phyloP scores from a whole-genome alignment of 805 yeast species.

The Vanderwaltozyma polyspora region DNA sequence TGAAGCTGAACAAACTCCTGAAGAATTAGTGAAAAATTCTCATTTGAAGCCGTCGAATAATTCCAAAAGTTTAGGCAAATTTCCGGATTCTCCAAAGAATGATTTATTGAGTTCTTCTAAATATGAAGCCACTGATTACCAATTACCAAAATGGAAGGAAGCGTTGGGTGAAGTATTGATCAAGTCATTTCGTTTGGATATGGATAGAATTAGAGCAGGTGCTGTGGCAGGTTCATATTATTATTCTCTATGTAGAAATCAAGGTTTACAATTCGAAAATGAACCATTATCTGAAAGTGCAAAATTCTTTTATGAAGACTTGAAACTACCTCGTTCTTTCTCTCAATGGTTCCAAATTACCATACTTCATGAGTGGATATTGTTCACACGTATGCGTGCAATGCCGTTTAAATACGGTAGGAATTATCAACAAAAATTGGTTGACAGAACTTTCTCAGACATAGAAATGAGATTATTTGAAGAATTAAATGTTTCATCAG shows the following conservation, averaged over 20 bases:
- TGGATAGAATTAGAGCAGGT: slow-evolving; percentile 89
- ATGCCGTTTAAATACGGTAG: slow-evolving; percentile 84
- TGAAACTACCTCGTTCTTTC: slow-evolving; percentile 74
- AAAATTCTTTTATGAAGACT: slow-evolving; percentile 71
- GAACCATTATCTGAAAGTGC: slow-evolving; percentile 67
- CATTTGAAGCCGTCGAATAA: slow-evolving; percentile 7
- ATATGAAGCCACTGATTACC: slow-evolving; percentile 29
- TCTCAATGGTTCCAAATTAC: slow-evolving; percentile 96
- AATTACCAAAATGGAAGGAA: slow-evolving; percentile 40
- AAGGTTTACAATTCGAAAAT: slow-evolving; percentile 67
- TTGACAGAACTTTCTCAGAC: slow-evolving; percentile 81
- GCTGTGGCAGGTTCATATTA: slow-evolving; percentile 87
- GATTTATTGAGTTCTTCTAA: slow-evolving; percentile 30
- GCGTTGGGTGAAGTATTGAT: slow-evolving; percentile 56
- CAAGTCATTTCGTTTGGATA: slow-evolving; percentile 57
- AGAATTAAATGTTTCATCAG: slow-evolving; percentile 75
- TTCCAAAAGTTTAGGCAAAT: too few relatives aligned
- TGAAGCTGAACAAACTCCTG: slow-evolving; percentile 15
- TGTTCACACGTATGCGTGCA: slow-evolving; percentile 91
- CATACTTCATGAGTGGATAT: slow-evolving; percentile 82
- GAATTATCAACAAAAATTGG: slow-evolving; percentile 82
- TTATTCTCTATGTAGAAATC: slow-evolving; percentile 76
- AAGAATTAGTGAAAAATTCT: slow-evolving; percentile 16
- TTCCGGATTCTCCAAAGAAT: slow-evolving; percentile 19
- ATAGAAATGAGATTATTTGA: slow-evolving; percentile 77